Conservation (phyloP, 2,329 filamentous ascomycete genomes). For the Curvularia spicifera region DNA sequence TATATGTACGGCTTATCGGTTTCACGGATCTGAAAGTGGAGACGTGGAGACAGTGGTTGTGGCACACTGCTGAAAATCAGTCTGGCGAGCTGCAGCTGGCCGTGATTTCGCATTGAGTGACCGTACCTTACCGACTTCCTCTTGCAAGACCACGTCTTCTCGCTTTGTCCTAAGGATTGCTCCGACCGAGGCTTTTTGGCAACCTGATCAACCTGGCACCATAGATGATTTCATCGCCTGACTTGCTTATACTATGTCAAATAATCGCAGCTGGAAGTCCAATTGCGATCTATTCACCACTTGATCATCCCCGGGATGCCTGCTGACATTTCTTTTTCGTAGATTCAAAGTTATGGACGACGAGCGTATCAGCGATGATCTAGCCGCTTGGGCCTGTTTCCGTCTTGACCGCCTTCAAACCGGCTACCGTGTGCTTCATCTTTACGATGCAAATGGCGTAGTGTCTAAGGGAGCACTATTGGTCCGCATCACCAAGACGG, state of each 20-base stretch:
- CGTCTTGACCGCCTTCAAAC: slow-evolving; percentile 78
- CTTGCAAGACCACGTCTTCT: neutral
- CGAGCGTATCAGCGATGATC: slow-evolving; percentile 73
- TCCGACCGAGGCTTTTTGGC: neutral
- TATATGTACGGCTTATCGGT: slow-evolving; percentile 1
- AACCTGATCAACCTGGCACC: neutral
- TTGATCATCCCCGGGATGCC: neutral
- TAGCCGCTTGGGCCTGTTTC: slow-evolving; percentile 89
- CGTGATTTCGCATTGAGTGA: slow-evolving; percentile 15
- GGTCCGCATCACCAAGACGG: slow-evolving; percentile 71
- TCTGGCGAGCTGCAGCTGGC: slow-evolving; percentile 22
- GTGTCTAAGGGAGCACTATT: slow-evolving; percentile 73
- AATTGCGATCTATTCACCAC: neutral
- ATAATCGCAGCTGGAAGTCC: neutral
- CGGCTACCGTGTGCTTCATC: slow-evolving; percentile 78
- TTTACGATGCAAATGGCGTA: slow-evolving; percentile 72
- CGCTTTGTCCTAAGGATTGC: neutral
- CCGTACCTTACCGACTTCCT: slow-evolving; percentile 23
- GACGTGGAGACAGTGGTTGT: neutral
- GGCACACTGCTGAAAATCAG: slow-evolving; percentile 20
- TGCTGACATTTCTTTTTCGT: slow-evolving; percentile 9
- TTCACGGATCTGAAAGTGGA: neutral
- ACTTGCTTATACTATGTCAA: neutral
- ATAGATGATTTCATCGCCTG: neutral
- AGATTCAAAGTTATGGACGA: slow-evolving; percentile 89